Conservation (phyloP, 768 basidiomycete species). For the Lactarius quietus region DNA sequence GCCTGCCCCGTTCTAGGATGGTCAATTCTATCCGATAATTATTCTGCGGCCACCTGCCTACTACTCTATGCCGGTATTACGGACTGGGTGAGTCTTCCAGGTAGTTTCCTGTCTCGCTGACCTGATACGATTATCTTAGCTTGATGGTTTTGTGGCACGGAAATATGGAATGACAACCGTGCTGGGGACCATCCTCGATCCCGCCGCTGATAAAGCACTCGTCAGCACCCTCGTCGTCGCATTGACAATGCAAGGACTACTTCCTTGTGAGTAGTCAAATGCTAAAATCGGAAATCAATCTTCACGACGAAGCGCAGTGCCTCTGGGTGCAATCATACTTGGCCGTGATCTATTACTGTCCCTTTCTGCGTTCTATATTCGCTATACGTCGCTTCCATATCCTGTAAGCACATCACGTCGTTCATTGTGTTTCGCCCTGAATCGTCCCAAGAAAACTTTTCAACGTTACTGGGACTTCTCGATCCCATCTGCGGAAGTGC, state of each 20-base stretch:
- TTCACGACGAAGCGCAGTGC: slow-evolving; percentile 48
- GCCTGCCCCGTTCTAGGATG: slow-evolving; percentile 93
- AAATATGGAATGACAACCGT: slow-evolving; percentile 84
- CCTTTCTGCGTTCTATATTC: slow-evolving; percentile 88
- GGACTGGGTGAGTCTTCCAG: slow-evolving; percentile 58
- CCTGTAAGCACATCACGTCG: slow-evolving; percentile 57
- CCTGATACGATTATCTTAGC: slow-evolving; percentile 43
- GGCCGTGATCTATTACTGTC: slow-evolving; percentile 86
- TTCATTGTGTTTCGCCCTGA: slow-evolving; percentile 14
- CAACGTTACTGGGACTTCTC: slow-evolving; percentile 94
- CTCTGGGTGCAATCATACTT: slow-evolving; percentile 80
- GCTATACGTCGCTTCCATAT: slow-evolving; percentile 82
- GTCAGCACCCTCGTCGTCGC: slow-evolving; percentile 93
- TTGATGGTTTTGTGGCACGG: slow-evolving; percentile 89
- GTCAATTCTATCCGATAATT: slow-evolving; percentile 80
- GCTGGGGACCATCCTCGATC: slow-evolving; percentile 94
- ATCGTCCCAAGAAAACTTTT: slow-evolving; percentile 71
- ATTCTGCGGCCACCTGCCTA: slow-evolving; percentile 73
- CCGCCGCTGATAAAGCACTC: slow-evolving; percentile 92
- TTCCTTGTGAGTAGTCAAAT: slow-evolving; percentile 59
- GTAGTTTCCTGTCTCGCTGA: background rate
- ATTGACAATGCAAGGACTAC: slow-evolving; percentile 73
- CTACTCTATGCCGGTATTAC: slow-evolving; percentile 91
- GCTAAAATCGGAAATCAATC: background rate
- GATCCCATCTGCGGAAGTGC: slow-evolving; percentile 91